Evolutionary conservation across 2,329 filamentous ascomycete genomes (phyloP), one percentile per base, ranked within the genome.

Genomic region (Chaetothyriales sp.): DNA sequence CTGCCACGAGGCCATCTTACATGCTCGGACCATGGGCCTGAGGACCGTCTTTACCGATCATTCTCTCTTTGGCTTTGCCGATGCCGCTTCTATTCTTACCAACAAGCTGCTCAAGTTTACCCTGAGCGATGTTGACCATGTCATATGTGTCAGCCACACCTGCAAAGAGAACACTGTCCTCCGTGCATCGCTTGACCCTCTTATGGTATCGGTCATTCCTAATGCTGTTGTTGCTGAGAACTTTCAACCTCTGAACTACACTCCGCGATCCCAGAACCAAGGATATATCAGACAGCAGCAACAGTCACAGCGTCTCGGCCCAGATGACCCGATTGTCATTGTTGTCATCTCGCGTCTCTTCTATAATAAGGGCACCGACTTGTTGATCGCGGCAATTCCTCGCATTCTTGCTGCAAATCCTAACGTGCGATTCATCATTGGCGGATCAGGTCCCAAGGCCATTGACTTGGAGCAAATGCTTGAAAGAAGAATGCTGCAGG

Each of bases 391-490:
- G 9, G 87, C 88, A 3, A 94, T 98, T 49, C 92, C 92, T 0
- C 82, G 89, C 46, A 95, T 98, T 49, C 77, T 96, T 25, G 84
- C 87, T 47, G 79, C 81, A 12, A 86, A 98, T 64, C 84, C 87
- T 0, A 93, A 96, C 64, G 92, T 95, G 1, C 85, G 88, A 51
- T 98, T 98, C 68, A 86, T 98, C 62, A 95, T 98, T 59, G 92
- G 87, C 25, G 93, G 93, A 2, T 93, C 86, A 0, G 92, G 92
- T 0, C 92, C 92, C 3, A 96, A 98, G 66, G 87, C 90, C 18
- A 98, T 98, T 57, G 92, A 98, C 62, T 74, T 98, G 1, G 92
- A 98, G 66, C 93, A 98, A 63, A 98, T 95, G 84, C 80, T 98
- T 43, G 92, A 98, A 70, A 83, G 88, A 55, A 90, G 93, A 60